Percentiles rank a stretch among this genome's conserved stretches.
Evolutionary conservation across 108 stramenopile genomes (phyloP).

Genomic region (Skeletonema costatum): DNA sequence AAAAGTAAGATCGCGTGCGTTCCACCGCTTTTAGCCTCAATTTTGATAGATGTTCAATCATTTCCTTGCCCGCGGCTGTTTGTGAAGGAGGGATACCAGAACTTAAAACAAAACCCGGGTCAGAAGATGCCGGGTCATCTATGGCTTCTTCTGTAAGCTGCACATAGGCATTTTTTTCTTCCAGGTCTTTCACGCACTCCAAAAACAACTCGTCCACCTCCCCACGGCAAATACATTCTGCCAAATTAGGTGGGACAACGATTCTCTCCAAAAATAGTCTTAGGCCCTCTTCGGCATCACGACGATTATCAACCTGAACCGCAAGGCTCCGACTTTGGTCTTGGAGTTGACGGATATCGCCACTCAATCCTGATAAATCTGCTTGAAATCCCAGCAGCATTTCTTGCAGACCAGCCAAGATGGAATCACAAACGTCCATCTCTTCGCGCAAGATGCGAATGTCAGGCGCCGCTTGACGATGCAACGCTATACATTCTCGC

Average conservation of each 20-base stretch:
- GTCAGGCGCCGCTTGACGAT: constrained; percentile 66
- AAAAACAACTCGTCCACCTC: constrained; percentile 89
- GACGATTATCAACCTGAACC: constrained; percentile 89
- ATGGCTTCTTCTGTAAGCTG: constrained; percentile 45
- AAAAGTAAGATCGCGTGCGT: constrained; percentile 89
- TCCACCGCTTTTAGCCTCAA: constrained; percentile 88
- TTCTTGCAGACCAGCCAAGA: constrained; percentile 94
- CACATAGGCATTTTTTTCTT: constrained; percentile 83
- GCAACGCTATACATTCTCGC: constrained; percentile 74
- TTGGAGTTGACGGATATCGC: constrained; percentile 95
- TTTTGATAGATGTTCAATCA: constrained; percentile 85
- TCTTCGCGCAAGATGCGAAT: constrained; percentile 72
- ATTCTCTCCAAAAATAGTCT: constrained; percentile 89
- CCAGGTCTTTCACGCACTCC: constrained; percentile 89
- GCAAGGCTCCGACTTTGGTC: constrained; percentile 90
- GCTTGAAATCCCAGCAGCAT: constrained; percentile 98
- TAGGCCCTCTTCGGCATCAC: constrained; percentile 89
- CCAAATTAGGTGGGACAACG: constrained; percentile 87
- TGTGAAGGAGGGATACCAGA: constrained; percentile 71
- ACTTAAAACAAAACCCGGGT: constrained; percentile 55
- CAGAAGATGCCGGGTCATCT: constrained; percentile 41
- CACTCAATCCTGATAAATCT: constrained; percentile 95
- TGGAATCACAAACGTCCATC: constrained; percentile 92
- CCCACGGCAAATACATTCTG: constrained; percentile 85
- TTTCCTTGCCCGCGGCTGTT: constrained; percentile 91